Evolutionary conservation across 2,329 filamentous ascomycete species (phyloP).

Genomic region (Fusarium sp.): DNA sequence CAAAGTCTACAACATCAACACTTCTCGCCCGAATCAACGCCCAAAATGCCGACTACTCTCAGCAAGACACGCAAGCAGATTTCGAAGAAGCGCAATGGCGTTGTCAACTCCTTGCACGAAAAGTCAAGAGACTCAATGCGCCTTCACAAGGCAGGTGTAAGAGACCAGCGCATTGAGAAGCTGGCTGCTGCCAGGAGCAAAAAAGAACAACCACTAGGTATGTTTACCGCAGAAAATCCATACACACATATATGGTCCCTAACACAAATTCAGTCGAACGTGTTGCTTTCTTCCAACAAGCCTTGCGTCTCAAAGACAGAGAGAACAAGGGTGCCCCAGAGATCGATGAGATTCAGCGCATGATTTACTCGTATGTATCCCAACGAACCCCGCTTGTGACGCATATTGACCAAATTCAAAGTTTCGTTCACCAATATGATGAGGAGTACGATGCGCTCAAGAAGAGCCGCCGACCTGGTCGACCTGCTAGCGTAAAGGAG

Average conservation of each 20-base stretch:
- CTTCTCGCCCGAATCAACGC: constrained; percentile 4
- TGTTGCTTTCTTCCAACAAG: constrained; percentile 77
- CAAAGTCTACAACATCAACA: constrained; percentile 14
- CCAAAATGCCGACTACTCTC: constrained; percentile 81
- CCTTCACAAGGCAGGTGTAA: constrained; percentile 81
- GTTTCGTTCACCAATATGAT: constrained; percentile 77
- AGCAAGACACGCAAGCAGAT: constrained; percentile 92
- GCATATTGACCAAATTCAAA: constrained; percentile 50
- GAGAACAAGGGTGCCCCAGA: constrained; percentile 69
- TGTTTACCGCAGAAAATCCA: constrained; percentile 43
- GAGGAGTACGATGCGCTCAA: constrained; percentile 78
- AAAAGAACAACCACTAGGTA: constrained; percentile 82
- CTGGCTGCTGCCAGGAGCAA: constrained; percentile 79
- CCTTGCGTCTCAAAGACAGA: constrained; percentile 62
- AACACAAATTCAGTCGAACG: constrained; percentile 54
- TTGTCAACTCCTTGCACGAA: constrained; percentile 83
- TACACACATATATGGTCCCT: constrained; percentile 3
- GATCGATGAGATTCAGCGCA: constrained; percentile 70
- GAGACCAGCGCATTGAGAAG: constrained; percentile 87
- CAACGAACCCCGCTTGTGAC: not conserved
- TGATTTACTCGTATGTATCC: constrained; percentile 71
- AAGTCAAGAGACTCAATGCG: constrained; percentile 89
- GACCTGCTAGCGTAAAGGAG: constrained; percentile 83
- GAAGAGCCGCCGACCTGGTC: constrained; percentile 80
- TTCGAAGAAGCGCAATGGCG: constrained; percentile 85